These are phyloP conservation scores for Trichoderma atrobrunneum DNA, from an alignment of 2,329 filamentous ascomycete genomes.

Conservation along the genomic window DNA sequence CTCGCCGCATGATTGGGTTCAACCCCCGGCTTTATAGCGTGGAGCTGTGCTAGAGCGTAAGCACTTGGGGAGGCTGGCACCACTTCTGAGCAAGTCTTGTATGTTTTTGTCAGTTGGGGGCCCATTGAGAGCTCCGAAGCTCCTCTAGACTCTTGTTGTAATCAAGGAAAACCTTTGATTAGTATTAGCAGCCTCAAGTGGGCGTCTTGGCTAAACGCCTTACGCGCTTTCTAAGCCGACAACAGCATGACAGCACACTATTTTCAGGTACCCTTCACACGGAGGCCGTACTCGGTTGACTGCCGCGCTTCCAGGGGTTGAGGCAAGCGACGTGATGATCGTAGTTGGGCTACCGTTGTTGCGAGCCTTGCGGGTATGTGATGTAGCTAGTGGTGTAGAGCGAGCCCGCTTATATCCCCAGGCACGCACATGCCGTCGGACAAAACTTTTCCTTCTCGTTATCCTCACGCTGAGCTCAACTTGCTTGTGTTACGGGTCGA, in stretches of 20 bases:
- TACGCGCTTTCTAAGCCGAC: neutral
- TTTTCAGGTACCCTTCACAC: neutral
- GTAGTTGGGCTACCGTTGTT: neutral
- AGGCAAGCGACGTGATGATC: neutral
- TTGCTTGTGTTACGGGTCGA: neutral
- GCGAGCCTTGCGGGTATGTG: neutral
- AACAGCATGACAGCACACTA: neutral
- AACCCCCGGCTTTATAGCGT: neutral
- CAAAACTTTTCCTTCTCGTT: neutral
- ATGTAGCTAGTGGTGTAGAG: neutral
- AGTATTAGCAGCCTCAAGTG: neutral
- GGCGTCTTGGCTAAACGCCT: neutral
- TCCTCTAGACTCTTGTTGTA: neutral
- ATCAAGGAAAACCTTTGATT: neutral
- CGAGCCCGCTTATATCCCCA: neutral
- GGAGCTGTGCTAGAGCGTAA: constrained; percentile 1
- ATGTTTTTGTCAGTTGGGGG: neutral
- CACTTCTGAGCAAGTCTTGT: neutral
- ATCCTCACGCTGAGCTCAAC: neutral
- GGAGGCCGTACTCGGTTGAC: neutral
- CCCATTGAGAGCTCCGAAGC: neutral
- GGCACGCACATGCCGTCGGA: neutral
- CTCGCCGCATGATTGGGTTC: neutral
- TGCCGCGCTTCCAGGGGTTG: neutral
- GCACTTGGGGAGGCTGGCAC: neutral